phyloP scores from a whole-genome alignment of 257 asterid genomes.

The Capsicum baccatum region DNA sequence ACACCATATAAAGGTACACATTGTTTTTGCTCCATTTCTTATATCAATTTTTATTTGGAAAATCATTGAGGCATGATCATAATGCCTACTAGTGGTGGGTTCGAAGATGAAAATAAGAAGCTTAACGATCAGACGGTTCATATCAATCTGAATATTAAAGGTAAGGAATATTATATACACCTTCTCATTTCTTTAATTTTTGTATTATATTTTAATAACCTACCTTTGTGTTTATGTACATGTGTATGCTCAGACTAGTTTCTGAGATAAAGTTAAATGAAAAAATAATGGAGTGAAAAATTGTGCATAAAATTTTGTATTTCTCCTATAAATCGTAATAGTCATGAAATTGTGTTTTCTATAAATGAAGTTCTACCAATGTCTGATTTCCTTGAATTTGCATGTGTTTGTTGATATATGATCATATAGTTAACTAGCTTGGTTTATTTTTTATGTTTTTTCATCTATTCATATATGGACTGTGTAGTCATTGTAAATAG shows the following conservation, averaged over 20 bases:
- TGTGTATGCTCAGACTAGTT: background rate
- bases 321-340: no score
- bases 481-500: no score
- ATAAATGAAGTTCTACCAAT: background rate
- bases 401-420: background rate
- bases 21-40: no score
- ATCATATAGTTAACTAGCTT: background rate
- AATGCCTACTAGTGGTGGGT: constrained; percentile 34
- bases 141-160: constrained; percentile 46
- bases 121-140: constrained; percentile 39
- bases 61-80: background rate
- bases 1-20: no score
- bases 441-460: background rate
- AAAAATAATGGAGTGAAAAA: background rate
- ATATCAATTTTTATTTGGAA: background rate
- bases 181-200: background rate
- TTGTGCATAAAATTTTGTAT: no score
- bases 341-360: background rate
- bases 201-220: background rate
- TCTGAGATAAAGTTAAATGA: no score
- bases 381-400: background rate
- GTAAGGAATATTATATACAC: constrained; percentile 36
- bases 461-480: background rate
- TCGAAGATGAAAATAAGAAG: constrained; percentile 44
- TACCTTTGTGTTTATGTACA: background rate